phyloP scores from a whole-genome alignment of 176 grass and related monocot genomes.

The Oryza punctata region DNA sequence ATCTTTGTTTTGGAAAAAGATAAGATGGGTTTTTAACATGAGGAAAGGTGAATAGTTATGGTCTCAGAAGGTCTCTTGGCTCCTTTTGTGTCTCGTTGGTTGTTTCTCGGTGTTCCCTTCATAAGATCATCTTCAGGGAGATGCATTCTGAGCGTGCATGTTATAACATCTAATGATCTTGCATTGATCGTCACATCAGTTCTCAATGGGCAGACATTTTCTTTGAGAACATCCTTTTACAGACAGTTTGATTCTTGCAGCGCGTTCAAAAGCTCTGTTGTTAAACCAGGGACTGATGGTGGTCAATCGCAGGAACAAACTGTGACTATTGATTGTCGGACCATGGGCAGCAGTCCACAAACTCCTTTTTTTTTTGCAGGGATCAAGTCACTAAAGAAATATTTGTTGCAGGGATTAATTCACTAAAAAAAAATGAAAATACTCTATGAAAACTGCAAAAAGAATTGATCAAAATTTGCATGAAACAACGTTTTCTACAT shows the following conservation, averaged over 20 bases:
- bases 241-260: no score
- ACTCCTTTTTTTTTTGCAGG: no score
- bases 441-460: not conserved
- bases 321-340: no score
- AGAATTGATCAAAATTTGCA: constrained; percentile 46
- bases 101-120: not conserved
- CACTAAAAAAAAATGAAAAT: not conserved
- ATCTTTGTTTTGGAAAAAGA: constrained; percentile 32
- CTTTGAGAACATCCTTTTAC: no score
- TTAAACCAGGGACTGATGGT: no score
- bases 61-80: not conserved
- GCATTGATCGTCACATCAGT: no score
- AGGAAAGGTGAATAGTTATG: constrained; percentile 34
- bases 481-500: constrained; percentile 15
- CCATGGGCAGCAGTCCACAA: no score
- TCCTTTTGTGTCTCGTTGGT: not conserved
- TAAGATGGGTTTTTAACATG: constrained; percentile 28
- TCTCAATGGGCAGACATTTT: no score
- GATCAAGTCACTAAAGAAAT: no score
- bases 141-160: not conserved
- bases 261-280: no score
- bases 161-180: no score
- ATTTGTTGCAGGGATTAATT: not conserved
- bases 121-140: not conserved
- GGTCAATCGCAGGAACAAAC: no score